phyloP scores from a whole-genome alignment of 495 filamentous ascomycete species.

The Penicilliopsis zonata region DNA sequence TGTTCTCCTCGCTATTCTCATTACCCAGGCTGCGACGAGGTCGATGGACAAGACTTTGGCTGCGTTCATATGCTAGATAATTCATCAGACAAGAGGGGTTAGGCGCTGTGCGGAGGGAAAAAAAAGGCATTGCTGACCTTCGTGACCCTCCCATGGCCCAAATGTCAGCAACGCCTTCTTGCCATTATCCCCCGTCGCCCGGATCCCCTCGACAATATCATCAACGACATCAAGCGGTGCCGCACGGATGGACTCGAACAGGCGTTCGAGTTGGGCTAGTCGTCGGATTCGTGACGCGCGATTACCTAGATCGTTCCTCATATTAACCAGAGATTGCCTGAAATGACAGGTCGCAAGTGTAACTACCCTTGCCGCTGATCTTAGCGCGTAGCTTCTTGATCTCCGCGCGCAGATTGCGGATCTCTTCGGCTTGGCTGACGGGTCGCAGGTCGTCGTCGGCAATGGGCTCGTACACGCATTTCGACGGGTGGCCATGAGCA shows the following conservation, averaged over 20 bases:
- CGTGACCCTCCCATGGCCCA: constrained; percentile 18
- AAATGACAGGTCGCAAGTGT: too few species aligned
- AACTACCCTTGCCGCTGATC: constrained; percentile 22
- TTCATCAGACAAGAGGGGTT: too few species aligned
- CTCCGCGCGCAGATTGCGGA: constrained; percentile 26
- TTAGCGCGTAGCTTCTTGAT: constrained; percentile 21
- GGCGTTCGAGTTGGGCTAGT: constrained; percentile 21
- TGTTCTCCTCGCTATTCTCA: too few species aligned
- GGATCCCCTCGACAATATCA: constrained; percentile 21
- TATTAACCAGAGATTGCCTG: too few species aligned
- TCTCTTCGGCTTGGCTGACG: constrained; percentile 32
- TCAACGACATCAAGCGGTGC: constrained; percentile 23
- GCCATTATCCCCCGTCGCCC: constrained; percentile 11
- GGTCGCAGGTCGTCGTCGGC: constrained; percentile 27
- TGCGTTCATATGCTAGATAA: too few species aligned
- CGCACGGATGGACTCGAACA: constrained; percentile 30
- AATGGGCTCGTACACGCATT: constrained; percentile 26
- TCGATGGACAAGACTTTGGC: too few species aligned
- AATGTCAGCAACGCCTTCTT: constrained; percentile 10
- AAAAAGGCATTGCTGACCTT: constrained; percentile 13
- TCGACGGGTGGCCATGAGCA: constrained; percentile 33
- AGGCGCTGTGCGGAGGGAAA: too few species aligned
- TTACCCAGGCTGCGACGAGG: too few species aligned
- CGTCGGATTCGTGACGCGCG: constrained; percentile 13
- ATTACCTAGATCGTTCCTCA: too few species aligned